Conservation (phyloP, 345 rosid genomes). For the Euphorbia lathyris region DNA sequence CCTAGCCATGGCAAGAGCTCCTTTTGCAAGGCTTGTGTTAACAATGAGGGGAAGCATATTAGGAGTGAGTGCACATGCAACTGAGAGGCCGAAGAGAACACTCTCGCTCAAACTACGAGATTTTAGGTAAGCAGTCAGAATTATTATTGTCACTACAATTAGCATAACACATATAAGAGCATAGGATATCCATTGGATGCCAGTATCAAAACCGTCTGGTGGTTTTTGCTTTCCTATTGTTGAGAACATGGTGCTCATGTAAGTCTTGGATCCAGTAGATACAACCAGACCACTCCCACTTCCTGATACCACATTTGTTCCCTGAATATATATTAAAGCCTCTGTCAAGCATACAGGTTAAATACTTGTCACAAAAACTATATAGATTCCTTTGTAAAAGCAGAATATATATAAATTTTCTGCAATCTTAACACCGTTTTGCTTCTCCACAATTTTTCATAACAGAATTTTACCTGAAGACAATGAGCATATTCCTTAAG, state of each 20-base stretch:
- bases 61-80: conserved; percentile 71
- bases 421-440: neutral
- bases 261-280: conserved; percentile 66
- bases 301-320: conserved; percentile 71
- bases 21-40: conserved; percentile 70
- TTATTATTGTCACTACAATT: conserved; percentile 44
- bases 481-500: neutral
- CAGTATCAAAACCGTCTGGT: conserved; percentile 52
- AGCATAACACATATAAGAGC: conserved; percentile 61
- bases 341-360: too few relatives aligned
- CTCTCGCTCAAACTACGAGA: conserved; percentile 41
- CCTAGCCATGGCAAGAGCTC: conserved; percentile 75
- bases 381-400: too few relatives aligned
- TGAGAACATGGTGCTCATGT: conserved; percentile 63
- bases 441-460: neutral
- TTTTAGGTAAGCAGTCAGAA: conserved; percentile 32
- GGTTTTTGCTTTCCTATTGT: conserved; percentile 57
- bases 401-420: too few relatives aligned
- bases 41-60: conserved; percentile 76
- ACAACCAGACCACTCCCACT: conserved; percentile 62
- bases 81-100: conserved; percentile 56
- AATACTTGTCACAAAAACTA: too few relatives aligned
- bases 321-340: conserved; percentile 33
- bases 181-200: conserved; percentile 51
- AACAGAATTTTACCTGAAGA: neutral